Percentiles rank a stretch among this genome's conserved stretches.
Evolutionary conservation across 75 land plant species (phyloP).

Genomic region (Pseudotsuga menziesii): DNA sequence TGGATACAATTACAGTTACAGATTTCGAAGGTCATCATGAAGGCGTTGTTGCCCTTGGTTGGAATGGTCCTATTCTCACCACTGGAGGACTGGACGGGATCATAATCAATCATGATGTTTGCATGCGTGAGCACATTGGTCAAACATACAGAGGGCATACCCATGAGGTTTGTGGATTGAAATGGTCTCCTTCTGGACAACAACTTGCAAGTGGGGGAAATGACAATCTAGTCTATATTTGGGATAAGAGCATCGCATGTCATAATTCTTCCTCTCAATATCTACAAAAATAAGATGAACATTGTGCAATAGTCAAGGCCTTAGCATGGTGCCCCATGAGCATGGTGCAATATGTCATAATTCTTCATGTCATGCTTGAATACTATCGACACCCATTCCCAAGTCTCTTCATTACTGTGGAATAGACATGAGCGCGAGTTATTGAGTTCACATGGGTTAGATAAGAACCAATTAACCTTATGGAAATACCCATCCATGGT

Average conservation of each 20-base stretch:
- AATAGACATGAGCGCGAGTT: constrained; percentile 72
- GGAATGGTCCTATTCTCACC: constrained; percentile 62
- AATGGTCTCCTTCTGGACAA: constrained; percentile 60
- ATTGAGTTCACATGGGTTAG: constrained; percentile 76
- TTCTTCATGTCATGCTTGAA: constrained; percentile 63
- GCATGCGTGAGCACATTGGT: constrained; percentile 39
- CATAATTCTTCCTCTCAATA: constrained; percentile 26
- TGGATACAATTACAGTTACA: constrained; percentile 34
- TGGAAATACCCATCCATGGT: constrained; percentile 70
- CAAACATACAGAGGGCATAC: constrained; percentile 33
- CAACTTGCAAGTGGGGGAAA: constrained; percentile 69
- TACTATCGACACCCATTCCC: constrained; percentile 75
- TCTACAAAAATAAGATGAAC: constrained; percentile 54
- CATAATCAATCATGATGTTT: constrained; percentile 59
- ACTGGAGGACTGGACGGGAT: constrained; percentile 57
- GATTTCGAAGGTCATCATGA: constrained; percentile 47
- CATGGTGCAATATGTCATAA: too few relatives aligned
- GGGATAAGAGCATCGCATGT: constrained; percentile 42
- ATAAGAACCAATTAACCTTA: constrained; percentile 43
- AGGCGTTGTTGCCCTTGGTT: constrained; percentile 54
- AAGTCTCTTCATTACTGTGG: constrained; percentile 70
- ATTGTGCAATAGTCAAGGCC: constrained; percentile 60
- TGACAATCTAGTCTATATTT: constrained; percentile 61
- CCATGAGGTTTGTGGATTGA: constrained; percentile 68
- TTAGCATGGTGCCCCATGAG: constrained; percentile 84